Evolutionary conservation across 2,329 filamentous ascomycete species (phyloP).

Genomic region (Lachnellula arida): DNA sequence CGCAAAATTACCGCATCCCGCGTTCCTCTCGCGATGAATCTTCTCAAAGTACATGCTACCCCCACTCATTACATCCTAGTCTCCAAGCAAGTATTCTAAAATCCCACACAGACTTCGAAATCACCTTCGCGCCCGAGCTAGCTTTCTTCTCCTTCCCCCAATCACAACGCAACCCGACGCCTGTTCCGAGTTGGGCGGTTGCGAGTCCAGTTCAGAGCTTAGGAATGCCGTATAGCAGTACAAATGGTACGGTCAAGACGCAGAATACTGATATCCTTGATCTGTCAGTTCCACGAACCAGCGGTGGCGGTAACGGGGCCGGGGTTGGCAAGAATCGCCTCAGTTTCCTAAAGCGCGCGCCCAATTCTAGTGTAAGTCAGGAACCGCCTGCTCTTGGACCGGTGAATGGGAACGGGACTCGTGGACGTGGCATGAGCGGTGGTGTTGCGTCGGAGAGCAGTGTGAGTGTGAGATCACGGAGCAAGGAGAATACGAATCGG

Average conservation of each 20-base stretch:
- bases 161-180: conserved; percentile 38
- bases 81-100: conserved; percentile 15
- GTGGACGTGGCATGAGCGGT: conserved; percentile 1
- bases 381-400: conserved; percentile 1
- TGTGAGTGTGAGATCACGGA: neutral
- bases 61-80: conserved; percentile 3
- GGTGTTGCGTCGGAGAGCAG: neutral
- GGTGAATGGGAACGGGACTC: neutral
- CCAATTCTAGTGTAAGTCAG: neutral
- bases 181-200: conserved; percentile 34
- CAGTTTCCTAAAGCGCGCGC: conserved; percentile 17
- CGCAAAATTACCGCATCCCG: conserved; percentile 51
- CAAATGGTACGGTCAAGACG: conserved; percentile 24
- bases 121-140: conserved; percentile 61
- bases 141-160: conserved; percentile 54
- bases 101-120: conserved; percentile 49
- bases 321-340: conserved; percentile 13
- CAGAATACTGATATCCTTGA: conserved; percentile 24
- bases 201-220: conserved; percentile 13
- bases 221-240: conserved; percentile 12
- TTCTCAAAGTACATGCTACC: conserved; percentile 47
- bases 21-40: conserved; percentile 54
- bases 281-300: conserved; percentile 2
- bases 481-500: neutral
- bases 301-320: neutral